phyloP scores from a whole-genome alignment of 768 basidiomycete genomes.

The Termitomyces eurrhizus region DNA sequence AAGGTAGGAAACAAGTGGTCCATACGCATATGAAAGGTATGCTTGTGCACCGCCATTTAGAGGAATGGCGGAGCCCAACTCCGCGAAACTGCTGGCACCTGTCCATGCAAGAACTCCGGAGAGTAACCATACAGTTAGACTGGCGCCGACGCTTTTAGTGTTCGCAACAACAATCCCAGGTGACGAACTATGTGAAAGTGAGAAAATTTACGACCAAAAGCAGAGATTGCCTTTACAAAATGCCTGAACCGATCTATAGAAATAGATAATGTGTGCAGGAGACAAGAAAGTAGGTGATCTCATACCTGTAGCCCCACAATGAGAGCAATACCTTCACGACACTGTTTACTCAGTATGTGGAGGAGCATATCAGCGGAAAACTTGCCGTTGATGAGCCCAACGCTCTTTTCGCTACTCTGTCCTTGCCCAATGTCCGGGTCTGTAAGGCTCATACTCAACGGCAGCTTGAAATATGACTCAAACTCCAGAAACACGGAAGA shows the following conservation, averaged over 20 bases:
- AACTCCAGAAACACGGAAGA: not conserved
- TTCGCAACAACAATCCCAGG: conserved; percentile 91
- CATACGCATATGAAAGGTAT: conserved; percentile 87
- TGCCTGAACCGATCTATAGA: conserved; percentile 81
- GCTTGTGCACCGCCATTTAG: conserved; percentile 70
- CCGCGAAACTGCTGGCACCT: conserved; percentile 91
- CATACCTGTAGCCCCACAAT: conserved; percentile 77
- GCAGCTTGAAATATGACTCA: conserved; percentile 36
- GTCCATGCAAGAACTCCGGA: conserved; percentile 92
- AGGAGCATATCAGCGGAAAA: not conserved
- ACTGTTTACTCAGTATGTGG: not conserved
- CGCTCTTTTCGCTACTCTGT: conserved; percentile 61
- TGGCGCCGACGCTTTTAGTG: conserved; percentile 85
- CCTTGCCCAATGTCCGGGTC: conserved; percentile 53
- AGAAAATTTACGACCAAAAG: not conserved
- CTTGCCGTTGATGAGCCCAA: conserved; percentile 75
- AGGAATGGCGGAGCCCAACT: conserved; percentile 87
- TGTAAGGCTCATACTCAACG: conserved; percentile 71
- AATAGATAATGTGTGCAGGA: not conserved
- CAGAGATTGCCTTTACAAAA: conserved; percentile 58
- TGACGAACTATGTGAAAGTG: conserved; percentile 59
- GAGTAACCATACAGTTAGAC: conserved; percentile 78
- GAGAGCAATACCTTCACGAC: conserved; percentile 68
- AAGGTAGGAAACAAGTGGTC: conserved; percentile 81
- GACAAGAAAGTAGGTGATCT: not conserved